Conservation (phyloP, 2,329 filamentous ascomycete genomes). For the Immersiporthe knoxdaviesiana region DNA sequence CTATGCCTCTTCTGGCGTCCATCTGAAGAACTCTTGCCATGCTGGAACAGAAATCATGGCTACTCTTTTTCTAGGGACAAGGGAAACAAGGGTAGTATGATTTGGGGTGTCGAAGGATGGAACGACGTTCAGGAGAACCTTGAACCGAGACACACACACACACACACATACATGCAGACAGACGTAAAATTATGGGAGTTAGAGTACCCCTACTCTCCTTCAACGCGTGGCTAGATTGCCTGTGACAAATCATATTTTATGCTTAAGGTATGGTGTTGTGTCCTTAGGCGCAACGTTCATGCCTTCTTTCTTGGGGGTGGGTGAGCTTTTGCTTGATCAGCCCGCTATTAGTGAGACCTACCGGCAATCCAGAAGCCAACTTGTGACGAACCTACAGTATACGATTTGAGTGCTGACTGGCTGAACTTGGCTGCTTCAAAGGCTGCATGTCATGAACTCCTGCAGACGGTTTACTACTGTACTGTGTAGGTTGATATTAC, state of each 20-base stretch:
- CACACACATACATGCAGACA: not conserved
- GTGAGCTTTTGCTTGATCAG: conserved; percentile 23
- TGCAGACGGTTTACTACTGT: not conserved
- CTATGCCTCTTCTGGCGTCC: not conserved
- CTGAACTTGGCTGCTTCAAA: conserved; percentile 5
- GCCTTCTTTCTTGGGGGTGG: not conserved
- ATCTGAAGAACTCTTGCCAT: not conserved
- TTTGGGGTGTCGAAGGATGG: not conserved
- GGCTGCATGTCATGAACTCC: not conserved
- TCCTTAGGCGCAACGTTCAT: not conserved
- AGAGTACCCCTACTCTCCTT: not conserved
- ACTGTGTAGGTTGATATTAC: no score
- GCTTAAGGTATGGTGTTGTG: not conserved
- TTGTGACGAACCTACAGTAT: conserved; percentile 2
- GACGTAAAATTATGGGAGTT: no score
- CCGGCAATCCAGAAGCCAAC: conserved; percentile 24
- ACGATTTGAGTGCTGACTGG: conserved; percentile 22
- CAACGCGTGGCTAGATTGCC: not conserved
- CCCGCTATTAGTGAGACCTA: conserved; percentile 8
- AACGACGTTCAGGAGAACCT: not conserved
- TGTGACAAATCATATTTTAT: not conserved
- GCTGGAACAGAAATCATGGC: not conserved
- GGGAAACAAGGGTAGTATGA: not conserved
- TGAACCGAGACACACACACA: not conserved
- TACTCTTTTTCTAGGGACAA: not conserved